Evolutionary conservation across 805 yeast species (phyloP).

Genomic region (Cyberlindnera bimundalis): DNA sequence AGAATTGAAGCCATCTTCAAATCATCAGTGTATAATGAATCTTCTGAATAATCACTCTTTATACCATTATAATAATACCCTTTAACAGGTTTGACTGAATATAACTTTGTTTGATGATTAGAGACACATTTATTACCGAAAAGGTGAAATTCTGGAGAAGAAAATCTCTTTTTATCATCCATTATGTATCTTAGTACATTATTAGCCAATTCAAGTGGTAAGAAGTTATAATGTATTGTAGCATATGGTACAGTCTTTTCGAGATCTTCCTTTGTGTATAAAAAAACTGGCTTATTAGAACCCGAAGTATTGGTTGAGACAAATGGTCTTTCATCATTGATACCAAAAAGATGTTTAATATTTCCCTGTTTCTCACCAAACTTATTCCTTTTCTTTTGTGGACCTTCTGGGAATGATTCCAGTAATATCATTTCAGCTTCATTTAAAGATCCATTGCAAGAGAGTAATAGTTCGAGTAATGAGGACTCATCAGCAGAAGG

Average conservation of each 20-base stretch:
- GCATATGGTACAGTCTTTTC: constrained; percentile 47
- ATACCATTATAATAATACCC: constrained; percentile 41
- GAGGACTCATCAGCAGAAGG: constrained; percentile 41
- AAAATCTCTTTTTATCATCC: constrained; percentile 39
- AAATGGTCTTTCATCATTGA: constrained; percentile 7
- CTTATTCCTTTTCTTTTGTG: constrained; percentile 6
- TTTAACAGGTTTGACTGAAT: constrained; percentile 25
- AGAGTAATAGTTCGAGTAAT: constrained; percentile 47
- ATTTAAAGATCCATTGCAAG: constrained; percentile 51
- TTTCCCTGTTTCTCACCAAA: constrained; percentile 18
- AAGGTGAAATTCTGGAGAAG: constrained; percentile 47
- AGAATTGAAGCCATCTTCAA: constrained; percentile 38
- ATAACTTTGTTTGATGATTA: constrained; percentile 47
- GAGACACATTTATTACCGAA: constrained; percentile 62
- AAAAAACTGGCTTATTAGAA: constrained; percentile 31
- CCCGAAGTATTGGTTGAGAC: constrained; percentile 19
- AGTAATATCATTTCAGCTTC: constrained; percentile 39
- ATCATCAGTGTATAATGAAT: constrained; percentile 36
- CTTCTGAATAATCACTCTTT: constrained; percentile 19
- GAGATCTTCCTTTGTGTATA: constrained; percentile 52
- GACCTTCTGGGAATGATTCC: constrained; percentile 28
- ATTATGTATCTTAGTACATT: constrained; percentile 40
- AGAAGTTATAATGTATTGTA: constrained; percentile 45
- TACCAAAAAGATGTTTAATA: constrained; percentile 21
- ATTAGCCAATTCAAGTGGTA: constrained; percentile 50